Evolutionary conservation across 2,329 filamentous ascomycete genomes (phyloP).

Genomic region (Aspergillus hortae): DNA sequence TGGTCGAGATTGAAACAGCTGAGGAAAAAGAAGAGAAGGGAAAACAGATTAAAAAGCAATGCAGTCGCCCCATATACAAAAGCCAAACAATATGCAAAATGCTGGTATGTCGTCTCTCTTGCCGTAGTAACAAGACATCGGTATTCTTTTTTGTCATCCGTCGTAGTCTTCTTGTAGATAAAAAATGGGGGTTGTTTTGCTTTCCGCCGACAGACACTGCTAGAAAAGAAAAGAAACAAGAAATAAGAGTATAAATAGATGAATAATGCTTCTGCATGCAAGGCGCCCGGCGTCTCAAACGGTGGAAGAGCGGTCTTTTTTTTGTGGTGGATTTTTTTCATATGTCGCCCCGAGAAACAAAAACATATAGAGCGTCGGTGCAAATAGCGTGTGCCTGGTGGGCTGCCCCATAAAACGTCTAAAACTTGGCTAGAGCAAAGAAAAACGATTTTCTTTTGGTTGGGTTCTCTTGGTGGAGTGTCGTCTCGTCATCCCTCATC

Average conservation of each 20-base stretch:
- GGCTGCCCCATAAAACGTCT: conserved; percentile 41
- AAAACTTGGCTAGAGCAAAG: conserved; percentile 40
- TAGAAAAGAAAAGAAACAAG: conserved; percentile 9
- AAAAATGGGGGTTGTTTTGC: conserved; percentile 17
- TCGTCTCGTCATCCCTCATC: conserved; percentile 48
- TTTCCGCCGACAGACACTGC: conserved; percentile 20
- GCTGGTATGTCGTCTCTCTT: conserved; percentile 37
- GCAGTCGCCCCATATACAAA: conserved; percentile 25
- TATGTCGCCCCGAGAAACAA: conserved; percentile 17
- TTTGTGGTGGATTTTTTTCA: conserved; percentile 23
- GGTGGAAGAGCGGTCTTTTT: conserved; percentile 24
- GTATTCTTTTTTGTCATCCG: conserved; percentile 32
- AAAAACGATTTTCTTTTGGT: conserved; percentile 31
- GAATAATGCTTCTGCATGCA: conserved; percentile 20
- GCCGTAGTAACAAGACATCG: conserved; percentile 23
- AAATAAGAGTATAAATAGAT: conserved; percentile 10
- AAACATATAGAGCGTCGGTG: conserved; percentile 25
- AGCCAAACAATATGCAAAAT: conserved; percentile 29
- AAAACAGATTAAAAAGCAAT: conserved; percentile 17
- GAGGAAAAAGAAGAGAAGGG: conserved; percentile 14
- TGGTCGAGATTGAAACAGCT: conserved; percentile 4
- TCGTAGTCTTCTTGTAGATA: conserved; percentile 32
- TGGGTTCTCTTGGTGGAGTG: conserved; percentile 36
- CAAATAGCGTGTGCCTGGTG: conserved; percentile 31
- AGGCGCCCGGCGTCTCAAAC: conserved; percentile 24